Evolutionary conservation across 257 asterid genomes (phyloP), one percentile per base, ranked within the genome.

Genomic region (Solanum sitiens): DNA sequence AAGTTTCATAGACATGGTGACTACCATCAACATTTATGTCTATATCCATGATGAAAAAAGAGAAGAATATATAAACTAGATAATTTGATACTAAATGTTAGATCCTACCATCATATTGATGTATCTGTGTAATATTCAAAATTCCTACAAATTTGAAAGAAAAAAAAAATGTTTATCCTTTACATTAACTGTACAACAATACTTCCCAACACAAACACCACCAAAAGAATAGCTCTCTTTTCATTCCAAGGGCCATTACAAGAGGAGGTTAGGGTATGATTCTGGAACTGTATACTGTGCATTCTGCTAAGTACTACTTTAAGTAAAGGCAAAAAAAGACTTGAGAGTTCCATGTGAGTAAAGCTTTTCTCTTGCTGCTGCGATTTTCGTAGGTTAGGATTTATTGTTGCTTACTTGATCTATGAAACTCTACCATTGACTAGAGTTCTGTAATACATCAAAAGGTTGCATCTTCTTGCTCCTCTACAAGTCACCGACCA

Each of bases 121-220:
- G 71, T 50, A 50, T 82, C 70, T 80, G 63, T 30, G 39, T 35
- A 12, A 45, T 45, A 71, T 44, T 72, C 23, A 83, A 63, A 56
- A 83, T 70, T 86, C 88, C 87, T 74, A 86, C 65, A 70, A 59
- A 70, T 89, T 87, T 85, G 89, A 86, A 87, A 32, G n/a, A 56
- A 5, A 4, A 8, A 68, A 68, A 27, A 44, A 84, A 86, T 71
- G 86, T 84, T 84, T 74, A 74, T 80, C 90, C 91, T 88, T 83
- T 90, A 70, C 88, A 87, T 59, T 83, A 88, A 88, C 93, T 91
- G 88, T 92, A 93, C 93, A 92, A 76, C 76, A 79, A 68, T 85
- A 77, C 83, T 79, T 88, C n/a, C 65, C 79, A 88, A 83, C 37
- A 87, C 90, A 47, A 50, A 72, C 87, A 86, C 86, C 90, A 91